Conservation (phyloP, 1,284 basidiomycete genomes). For the Heterobasidion irregulare region DNA sequence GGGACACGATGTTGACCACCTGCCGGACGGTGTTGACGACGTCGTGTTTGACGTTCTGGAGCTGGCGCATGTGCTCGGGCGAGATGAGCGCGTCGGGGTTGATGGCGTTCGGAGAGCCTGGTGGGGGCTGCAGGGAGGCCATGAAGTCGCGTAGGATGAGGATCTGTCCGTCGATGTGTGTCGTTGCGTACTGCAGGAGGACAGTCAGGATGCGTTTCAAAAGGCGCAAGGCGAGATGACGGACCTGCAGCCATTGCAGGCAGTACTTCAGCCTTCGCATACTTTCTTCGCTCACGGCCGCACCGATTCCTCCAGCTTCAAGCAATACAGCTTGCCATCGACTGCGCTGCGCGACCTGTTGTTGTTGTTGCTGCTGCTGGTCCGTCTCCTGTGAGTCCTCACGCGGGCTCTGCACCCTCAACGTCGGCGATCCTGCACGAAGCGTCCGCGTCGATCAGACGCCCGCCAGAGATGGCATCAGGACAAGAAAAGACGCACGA, state of each 20-base stretch:
- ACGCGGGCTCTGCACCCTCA: neutral
- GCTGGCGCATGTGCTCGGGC: constrained; percentile 51
- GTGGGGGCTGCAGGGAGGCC: constrained; percentile 50
- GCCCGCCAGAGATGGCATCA: neutral
- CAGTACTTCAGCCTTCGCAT: constrained; percentile 85
- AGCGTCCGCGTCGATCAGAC: neutral
- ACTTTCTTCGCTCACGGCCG: constrained; percentile 84
- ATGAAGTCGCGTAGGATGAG: constrained; percentile 78
- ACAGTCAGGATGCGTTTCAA: neutral
- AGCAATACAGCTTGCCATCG: constrained; percentile 80
- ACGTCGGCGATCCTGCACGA: neutral
- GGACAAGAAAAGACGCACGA: neutral
- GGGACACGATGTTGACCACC: constrained; percentile 82
- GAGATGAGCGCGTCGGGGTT: constrained; percentile 26
- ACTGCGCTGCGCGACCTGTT: constrained; percentile 52
- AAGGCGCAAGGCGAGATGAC: constrained; percentile 13
- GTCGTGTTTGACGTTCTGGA: constrained; percentile 71
- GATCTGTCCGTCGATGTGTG: constrained; percentile 84
- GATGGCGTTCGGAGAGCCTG: constrained; percentile 20
- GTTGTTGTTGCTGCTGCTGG: constrained; percentile 5
- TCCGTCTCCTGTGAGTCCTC: constrained; percentile 2
- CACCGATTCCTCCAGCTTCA: constrained; percentile 85
- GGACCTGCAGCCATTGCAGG: constrained; percentile 81
- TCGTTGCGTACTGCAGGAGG: constrained; percentile 66
- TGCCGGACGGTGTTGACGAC: constrained; percentile 82